Evolutionary conservation across 1,284 basidiomycete genomes (phyloP).

Genomic region (Pascua guehoae): DNA sequence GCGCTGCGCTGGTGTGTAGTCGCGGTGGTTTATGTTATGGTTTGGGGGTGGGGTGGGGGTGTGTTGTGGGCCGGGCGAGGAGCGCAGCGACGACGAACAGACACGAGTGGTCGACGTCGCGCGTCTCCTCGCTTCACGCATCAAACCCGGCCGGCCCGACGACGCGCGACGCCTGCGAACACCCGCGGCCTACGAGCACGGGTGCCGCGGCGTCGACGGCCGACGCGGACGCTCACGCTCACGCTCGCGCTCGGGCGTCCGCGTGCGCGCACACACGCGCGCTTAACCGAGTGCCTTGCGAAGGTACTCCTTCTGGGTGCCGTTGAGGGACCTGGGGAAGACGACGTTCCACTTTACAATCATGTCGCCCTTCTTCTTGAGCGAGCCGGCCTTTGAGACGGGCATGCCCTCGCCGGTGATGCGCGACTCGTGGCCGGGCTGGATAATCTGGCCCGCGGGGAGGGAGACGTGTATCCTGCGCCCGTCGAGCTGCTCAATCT

Average conservation of each 20-base stretch:
- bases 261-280: too few relatives aligned
- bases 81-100: too few relatives aligned
- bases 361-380: conserved; percentile 74
- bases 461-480: conserved; percentile 65
- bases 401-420: conserved; percentile 85
- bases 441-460: conserved; percentile 67
- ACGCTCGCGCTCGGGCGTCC: too few relatives aligned
- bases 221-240: too few relatives aligned
- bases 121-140: too few relatives aligned
- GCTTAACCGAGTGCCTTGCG: conserved; percentile 58
- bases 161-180: background rate
- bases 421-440: conserved; percentile 70
- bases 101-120: too few relatives aligned
- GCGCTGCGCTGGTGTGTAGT: too few relatives aligned
- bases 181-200: background rate
- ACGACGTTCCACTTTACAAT: conserved; percentile 76
- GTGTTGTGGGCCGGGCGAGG: too few relatives aligned
- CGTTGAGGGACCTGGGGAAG: conserved; percentile 73
- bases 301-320: conserved; percentile 72
- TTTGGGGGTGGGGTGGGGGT: too few relatives aligned
- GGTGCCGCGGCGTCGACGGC: too few relatives aligned
- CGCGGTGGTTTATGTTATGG: too few relatives aligned
- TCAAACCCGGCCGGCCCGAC: too few relatives aligned
- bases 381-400: conserved; percentile 70
- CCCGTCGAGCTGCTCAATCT: conserved; percentile 71